Percentiles rank a stretch among this genome's conserved stretches.
phyloP scores from a whole-genome alignment of 1,139 yeast species.

The Yamadazyma triangularis region DNA sequence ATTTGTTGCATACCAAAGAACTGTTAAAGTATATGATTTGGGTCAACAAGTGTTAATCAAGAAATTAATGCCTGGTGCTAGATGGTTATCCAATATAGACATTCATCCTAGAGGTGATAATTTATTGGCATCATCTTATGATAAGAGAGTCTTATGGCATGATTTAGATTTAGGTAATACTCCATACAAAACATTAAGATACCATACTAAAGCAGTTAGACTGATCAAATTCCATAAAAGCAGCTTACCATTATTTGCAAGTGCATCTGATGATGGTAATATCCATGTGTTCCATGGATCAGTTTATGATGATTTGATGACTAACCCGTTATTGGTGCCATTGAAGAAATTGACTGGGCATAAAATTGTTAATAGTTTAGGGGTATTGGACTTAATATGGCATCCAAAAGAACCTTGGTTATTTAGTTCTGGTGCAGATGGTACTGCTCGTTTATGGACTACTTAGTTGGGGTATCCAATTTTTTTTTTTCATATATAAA shows the following conservation, averaged over 20 bases:
- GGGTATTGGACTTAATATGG: slow-evolving; percentile 90
- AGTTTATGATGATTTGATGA: slow-evolving; percentile 92
- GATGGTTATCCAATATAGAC: slow-evolving; percentile 89
- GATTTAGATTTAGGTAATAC: slow-evolving; percentile 85
- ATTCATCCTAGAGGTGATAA: slow-evolving; percentile 97
- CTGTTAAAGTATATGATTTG: slow-evolving; percentile 84
- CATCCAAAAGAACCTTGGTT: slow-evolving; percentile 99
- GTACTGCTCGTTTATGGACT: slow-evolving; percentile 95
- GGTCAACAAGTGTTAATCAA: slow-evolving; percentile 79
- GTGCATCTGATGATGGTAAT: slow-evolving; percentile 94
- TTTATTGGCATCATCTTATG: slow-evolving; percentile 86
- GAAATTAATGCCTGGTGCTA: slow-evolving; percentile 90
- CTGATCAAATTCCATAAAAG: slow-evolving; percentile 83
- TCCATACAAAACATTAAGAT: slow-evolving; percentile 93
- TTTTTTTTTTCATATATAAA: slow-evolving; percentile 6
- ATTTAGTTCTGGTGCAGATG: slow-evolving; percentile 97
- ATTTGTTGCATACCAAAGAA: slow-evolving; percentile 91
- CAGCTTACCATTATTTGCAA: slow-evolving; percentile 82
- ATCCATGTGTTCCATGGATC: slow-evolving; percentile 96
- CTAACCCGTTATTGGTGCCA: slow-evolving; percentile 94
- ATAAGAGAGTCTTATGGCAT: slow-evolving; percentile 95
- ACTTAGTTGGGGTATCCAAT: no score
- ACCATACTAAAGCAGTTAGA: slow-evolving; percentile 93
- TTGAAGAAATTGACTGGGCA: slow-evolving; percentile 95
- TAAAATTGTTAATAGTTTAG: slow-evolving; percentile 70